Conservation (phyloP, 2,329 filamentous ascomycete species). For the Rachicladosporium sp. region DNA sequence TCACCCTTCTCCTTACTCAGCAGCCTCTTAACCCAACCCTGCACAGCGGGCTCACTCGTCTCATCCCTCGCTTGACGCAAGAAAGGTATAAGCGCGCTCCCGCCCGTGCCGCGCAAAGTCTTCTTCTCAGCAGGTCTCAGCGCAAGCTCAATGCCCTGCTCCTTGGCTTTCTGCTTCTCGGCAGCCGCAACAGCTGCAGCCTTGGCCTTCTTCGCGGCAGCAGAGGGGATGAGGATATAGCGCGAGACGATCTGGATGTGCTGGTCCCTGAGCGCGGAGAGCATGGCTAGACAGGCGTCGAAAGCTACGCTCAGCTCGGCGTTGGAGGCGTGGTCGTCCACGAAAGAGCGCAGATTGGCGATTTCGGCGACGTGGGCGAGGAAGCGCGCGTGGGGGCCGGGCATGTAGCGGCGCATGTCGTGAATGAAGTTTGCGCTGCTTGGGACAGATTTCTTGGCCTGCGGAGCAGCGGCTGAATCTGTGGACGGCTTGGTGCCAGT, state of each 20-base stretch:
- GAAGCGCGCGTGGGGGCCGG: conserved; percentile 80
- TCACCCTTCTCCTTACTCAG: conserved; percentile 37
- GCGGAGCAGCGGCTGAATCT: conserved; percentile 26
- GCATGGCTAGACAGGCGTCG: conserved; percentile 75
- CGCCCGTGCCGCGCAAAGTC: conserved; percentile 77
- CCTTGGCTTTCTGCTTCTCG: conserved; percentile 21
- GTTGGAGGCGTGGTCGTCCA: conserved; percentile 50
- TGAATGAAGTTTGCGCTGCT: conserved; percentile 75
- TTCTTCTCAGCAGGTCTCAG: conserved; percentile 25
- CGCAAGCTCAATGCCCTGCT: conserved; percentile 47
- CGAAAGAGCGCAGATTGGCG: conserved; percentile 78
- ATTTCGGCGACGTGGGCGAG: conserved; percentile 65
- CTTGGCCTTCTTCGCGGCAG: conserved; percentile 49
- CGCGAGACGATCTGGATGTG: conserved; percentile 93
- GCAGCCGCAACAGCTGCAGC: conserved; percentile 17
- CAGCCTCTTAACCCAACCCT: conserved; percentile 48
- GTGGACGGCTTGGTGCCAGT: conserved; percentile 56
- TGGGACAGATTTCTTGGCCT: conserved; percentile 34
- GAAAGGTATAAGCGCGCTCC: conserved; percentile 88
- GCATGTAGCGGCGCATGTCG: conserved; percentile 97
- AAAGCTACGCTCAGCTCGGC: conserved; percentile 64
- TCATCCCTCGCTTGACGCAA: conserved; percentile 94
- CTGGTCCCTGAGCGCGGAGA: conserved; percentile 72
- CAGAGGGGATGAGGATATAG: conserved; percentile 84
- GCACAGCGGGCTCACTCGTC: conserved; percentile 81